Evolutionary conservation across 345 rosid species (phyloP).

Genomic region (Salix arbutifolia): DNA sequence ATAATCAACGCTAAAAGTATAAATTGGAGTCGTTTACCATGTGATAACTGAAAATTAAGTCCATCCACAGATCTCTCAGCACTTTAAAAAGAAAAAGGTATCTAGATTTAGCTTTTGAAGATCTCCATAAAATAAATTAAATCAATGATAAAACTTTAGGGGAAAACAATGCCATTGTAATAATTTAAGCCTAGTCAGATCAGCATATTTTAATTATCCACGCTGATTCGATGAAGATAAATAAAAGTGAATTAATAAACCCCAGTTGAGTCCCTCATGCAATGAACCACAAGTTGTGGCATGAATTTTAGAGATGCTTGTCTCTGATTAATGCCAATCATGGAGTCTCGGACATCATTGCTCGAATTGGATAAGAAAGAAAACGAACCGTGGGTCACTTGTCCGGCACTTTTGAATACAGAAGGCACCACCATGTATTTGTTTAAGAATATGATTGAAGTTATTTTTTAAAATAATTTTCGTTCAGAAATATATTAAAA

Average conservation of each 20-base stretch:
- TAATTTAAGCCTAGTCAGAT: too few species aligned
- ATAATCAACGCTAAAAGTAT: not conserved
- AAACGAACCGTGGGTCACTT: not conserved
- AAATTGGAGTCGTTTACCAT: slow-evolving; percentile 2
- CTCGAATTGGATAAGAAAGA: not conserved
- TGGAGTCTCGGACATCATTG: not conserved
- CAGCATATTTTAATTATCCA: not conserved
- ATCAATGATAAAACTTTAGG: too few species aligned
- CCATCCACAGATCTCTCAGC: too few species aligned
- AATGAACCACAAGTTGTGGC: not conserved
- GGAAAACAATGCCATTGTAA: too few species aligned
- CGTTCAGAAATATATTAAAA: too few species aligned
- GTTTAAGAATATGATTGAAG: too few species aligned
- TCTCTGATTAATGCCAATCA: not conserved
- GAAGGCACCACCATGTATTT: not conserved
- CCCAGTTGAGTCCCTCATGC: not conserved
- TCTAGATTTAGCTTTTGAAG: not conserved
- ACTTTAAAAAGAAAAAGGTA: not conserved
- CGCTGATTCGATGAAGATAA: not conserved
- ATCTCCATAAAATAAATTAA: not conserved
- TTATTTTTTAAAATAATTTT: too few species aligned
- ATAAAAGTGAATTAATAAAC: not conserved
- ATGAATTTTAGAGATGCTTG: not conserved
- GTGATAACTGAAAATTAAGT: not conserved
- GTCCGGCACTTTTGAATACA: not conserved